A percentile compares a stretch with the other conserved stretches of the same genome.
These are phyloP conservation scores for Vitis hybrid DNA, from an alignment of 177 flowering plant genomes.

Conservation along the genomic window DNA sequence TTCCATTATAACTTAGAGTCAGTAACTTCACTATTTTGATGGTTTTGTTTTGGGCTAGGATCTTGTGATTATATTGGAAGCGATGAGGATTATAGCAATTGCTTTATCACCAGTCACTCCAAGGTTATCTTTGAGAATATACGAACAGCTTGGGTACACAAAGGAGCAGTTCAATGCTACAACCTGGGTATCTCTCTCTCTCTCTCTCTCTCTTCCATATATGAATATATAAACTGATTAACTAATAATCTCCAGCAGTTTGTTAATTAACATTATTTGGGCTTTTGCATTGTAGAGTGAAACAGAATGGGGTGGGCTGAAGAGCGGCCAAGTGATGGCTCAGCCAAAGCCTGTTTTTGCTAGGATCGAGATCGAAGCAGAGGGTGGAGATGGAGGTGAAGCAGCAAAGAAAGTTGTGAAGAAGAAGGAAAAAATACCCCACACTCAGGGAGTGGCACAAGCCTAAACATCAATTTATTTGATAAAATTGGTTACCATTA, in stretches of 20 bases:
- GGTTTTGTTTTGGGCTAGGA: slow-evolving; percentile 46
- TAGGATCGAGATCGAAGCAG: slow-evolving; percentile 56
- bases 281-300: slow-evolving; percentile 45
- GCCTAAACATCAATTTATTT: slow-evolving; percentile 27
- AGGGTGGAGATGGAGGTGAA: slow-evolving; percentile 36
- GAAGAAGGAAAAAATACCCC: slow-evolving; percentile 29
- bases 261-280: slow-evolving; percentile 1
- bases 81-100: slow-evolving; percentile 78
- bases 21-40: not conserved
- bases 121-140: slow-evolving; percentile 64
- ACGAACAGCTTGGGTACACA: slow-evolving; percentile 85
- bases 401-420: slow-evolving; percentile 34
- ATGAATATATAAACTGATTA: no score
- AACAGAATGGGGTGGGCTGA: slow-evolving; percentile 93
- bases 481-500: no score
- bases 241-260: no score
- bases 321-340: slow-evolving; percentile 82
- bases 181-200: slow-evolving; percentile 69
- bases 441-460: slow-evolving; percentile 43
- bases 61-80: slow-evolving; percentile 82
- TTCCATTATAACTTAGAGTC: not conserved
- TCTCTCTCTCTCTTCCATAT: slow-evolving; percentile 4
- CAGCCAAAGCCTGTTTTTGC: slow-evolving; percentile 80
- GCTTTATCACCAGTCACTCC: slow-evolving; percentile 86
- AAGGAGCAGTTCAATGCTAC: slow-evolving; percentile 55